phyloP scores from a whole-genome alignment of 2,329 filamentous ascomycete genomes.

The Aschersonia sp. region DNA sequence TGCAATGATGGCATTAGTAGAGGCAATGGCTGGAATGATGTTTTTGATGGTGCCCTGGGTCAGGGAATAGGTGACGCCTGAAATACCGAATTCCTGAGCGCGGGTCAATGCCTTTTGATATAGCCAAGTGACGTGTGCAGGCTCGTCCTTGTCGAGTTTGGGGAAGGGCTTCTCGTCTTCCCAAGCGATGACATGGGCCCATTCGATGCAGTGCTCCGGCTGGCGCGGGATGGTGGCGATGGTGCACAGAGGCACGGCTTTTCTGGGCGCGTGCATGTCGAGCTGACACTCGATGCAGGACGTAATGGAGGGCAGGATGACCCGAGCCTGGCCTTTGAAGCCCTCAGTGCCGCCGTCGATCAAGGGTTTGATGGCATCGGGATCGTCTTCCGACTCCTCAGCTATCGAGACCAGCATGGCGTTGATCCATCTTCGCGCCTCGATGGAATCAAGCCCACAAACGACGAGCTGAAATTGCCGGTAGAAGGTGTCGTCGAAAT shows the following conservation, averaged over 20 bases:
- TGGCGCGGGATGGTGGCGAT: conserved; percentile 93
- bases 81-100: conserved; percentile 77
- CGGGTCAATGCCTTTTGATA: conserved; percentile 72
- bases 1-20: conserved; percentile 92
- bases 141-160: conserved; percentile 84
- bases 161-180: conserved; percentile 74
- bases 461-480: conserved; percentile 92
- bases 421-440: conserved; percentile 98
- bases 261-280: conserved; percentile 94
- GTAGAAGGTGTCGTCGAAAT: conserved; percentile 93
- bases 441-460: conserved; percentile 91
- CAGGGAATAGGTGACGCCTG: conserved; percentile 85
- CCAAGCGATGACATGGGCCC: conserved; percentile 98
- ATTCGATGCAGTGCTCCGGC: conserved; percentile 96
- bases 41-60: conserved; percentile 98
- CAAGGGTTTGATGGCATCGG: conserved; percentile 76
- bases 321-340: conserved; percentile 92
- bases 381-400: conserved; percentile 54
- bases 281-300: conserved; percentile 97
- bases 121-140: conserved; percentile 95
- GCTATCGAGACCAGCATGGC: conserved; percentile 84
- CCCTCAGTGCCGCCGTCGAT: conserved; percentile 96
- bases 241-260: conserved; percentile 92
- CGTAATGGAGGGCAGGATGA: conserved; percentile 82
- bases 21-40: conserved; percentile 96